These are phyloP conservation scores for Aspergillus sp. DNA, from an alignment of 2,329 filamentous ascomycete species.

Conservation along the genomic window DNA sequence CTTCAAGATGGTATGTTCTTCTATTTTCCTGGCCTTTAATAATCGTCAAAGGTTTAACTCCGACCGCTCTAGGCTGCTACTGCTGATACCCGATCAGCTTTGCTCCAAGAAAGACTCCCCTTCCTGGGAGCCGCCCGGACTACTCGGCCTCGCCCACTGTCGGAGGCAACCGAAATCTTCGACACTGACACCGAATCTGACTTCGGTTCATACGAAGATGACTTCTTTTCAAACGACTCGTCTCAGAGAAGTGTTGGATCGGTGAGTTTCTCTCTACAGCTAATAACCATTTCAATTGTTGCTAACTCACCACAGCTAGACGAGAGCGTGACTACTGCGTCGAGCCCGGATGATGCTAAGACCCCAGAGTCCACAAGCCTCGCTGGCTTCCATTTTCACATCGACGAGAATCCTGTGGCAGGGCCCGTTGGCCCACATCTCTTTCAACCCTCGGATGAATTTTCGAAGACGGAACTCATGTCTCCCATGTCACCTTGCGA, in stretches of 20 bases:
- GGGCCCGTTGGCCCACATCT: slow-evolving; percentile 82
- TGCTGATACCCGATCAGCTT: neutral
- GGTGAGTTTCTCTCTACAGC: slow-evolving; percentile 2
- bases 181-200: slow-evolving; percentile 27
- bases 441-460: slow-evolving; percentile 57
- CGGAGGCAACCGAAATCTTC: slow-evolving; percentile 28
- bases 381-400: slow-evolving; percentile 55
- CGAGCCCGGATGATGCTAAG: slow-evolving; percentile 74
- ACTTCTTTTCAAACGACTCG: slow-evolving; percentile 11
- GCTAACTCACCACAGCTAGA: slow-evolving; percentile 48
- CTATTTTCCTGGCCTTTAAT: neutral
- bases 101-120: neutral
- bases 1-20: neutral
- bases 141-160: slow-evolving; percentile 3
- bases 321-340: slow-evolving; percentile 76
- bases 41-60: neutral
- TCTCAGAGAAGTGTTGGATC: slow-evolving; percentile 10
- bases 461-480: slow-evolving; percentile 8
- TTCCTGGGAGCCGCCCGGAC: neutral
- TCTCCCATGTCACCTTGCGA: slow-evolving; percentile 10
- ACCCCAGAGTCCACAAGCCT: slow-evolving; percentile 66
- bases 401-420: slow-evolving; percentile 58
- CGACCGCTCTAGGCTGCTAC: neutral
- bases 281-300: neutral
- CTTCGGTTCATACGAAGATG: slow-evolving; percentile 7